phyloP scores from a whole-genome alignment of 2,329 filamentous ascomycete genomes.

The Phaeomoniella chlamydospora region DNA sequence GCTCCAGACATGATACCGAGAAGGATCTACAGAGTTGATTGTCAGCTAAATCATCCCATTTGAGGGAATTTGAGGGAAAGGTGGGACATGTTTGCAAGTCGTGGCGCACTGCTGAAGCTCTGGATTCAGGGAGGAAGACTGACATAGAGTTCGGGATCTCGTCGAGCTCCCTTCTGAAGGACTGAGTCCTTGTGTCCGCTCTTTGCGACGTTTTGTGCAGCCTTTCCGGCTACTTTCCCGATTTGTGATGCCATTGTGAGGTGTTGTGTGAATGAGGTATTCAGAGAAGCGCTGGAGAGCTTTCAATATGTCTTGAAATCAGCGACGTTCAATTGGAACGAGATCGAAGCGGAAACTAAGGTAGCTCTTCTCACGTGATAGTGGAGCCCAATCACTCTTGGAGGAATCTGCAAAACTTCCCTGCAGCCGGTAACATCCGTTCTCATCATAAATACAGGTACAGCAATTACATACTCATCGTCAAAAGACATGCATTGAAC shows the following conservation, averaged over 20 bases:
- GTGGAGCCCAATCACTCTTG: too few relatives aligned
- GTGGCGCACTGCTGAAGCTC: slow-evolving; percentile 2
- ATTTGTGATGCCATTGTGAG: slow-evolving; percentile 6
- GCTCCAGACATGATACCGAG: slow-evolving; percentile 80
- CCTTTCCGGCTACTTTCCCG: slow-evolving; percentile 21
- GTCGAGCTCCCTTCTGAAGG: slow-evolving; percentile 50
- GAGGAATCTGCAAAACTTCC: too few relatives aligned
- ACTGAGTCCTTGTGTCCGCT: slow-evolving; percentile 22
- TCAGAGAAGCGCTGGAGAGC: neutral
- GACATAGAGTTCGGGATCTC: slow-evolving; percentile 65
- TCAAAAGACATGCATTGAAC: too few relatives aligned
- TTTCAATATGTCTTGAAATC: neutral
- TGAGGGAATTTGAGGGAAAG: slow-evolving; percentile 4
- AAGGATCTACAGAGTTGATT: slow-evolving; percentile 53
- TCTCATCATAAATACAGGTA: too few relatives aligned
- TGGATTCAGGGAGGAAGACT: slow-evolving; percentile 12
- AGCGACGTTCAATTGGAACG: neutral
- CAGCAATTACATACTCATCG: too few relatives aligned
- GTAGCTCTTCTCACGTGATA: too few relatives aligned
- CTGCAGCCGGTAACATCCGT: too few relatives aligned
- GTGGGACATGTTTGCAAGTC: slow-evolving; percentile 4
- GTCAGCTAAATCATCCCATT: slow-evolving; percentile 4
- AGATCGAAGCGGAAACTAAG: neutral
- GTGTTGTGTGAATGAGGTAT: slow-evolving; percentile 13
- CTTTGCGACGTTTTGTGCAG: slow-evolving; percentile 25